Evolutionary conservation across 441 rosid genomes (phyloP).

Genomic region (Aquilaria agallochum): DNA sequence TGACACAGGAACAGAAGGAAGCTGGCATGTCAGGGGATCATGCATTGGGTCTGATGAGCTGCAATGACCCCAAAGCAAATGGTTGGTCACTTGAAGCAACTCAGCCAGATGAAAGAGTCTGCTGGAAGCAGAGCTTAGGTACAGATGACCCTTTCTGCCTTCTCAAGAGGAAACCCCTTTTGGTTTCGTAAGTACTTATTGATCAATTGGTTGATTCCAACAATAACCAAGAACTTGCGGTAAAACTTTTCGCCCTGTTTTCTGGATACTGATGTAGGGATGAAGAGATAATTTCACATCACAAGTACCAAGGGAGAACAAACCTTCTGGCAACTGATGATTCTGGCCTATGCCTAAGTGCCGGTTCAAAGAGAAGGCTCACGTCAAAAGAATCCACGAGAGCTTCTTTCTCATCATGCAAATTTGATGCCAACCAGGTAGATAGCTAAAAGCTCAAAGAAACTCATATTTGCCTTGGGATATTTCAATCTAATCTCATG

Average conservation of each 20-base stretch:
- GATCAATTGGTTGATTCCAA: background rate
- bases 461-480: no score
- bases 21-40: constrained; percentile 16
- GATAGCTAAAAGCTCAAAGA: no score
- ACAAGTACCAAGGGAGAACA: constrained; percentile 31
- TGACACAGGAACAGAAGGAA: constrained; percentile 14
- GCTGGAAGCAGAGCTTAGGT: constrained; percentile 49
- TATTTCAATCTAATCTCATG: no score
- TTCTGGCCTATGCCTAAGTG: constrained; percentile 55
- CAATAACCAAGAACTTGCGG: no score
- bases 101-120: constrained; percentile 46
- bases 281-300: constrained; percentile 31
- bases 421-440: constrained; percentile 69
- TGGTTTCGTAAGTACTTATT: constrained; percentile 34
- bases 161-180: constrained; percentile 44
- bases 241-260: background rate
- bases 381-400: constrained; percentile 50
- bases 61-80: constrained; percentile 50
- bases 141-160: constrained; percentile 49
- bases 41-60: constrained; percentile 55
- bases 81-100: constrained; percentile 50
- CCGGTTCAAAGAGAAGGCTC: constrained; percentile 51
- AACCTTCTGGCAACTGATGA: constrained; percentile 42
- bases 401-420: constrained; percentile 60
- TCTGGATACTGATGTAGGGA: constrained; percentile 33